phyloP scores from a whole-genome alignment of 2,329 filamentous ascomycete genomes.

The Sclerotiophoma versabilis region DNA sequence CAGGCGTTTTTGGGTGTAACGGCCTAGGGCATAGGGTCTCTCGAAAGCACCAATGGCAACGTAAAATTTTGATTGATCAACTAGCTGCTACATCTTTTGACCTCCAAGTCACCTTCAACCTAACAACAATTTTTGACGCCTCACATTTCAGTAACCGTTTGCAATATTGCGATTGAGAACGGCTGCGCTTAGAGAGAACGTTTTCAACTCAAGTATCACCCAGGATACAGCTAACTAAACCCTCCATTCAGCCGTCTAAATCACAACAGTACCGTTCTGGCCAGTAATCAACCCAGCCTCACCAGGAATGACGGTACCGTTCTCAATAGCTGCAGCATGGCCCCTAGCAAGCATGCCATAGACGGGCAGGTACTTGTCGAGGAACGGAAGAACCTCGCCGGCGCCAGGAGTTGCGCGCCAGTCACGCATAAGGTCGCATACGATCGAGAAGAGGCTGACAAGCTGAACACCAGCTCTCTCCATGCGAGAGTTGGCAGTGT shows the following conservation, averaged over 20 bases:
- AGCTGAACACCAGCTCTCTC: conserved; percentile 70
- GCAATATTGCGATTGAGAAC: no score
- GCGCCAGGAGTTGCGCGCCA: conserved; percentile 65
- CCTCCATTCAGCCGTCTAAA: neutral
- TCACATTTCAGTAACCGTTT: no score
- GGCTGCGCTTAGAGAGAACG: neutral
- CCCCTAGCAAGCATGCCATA: conserved; percentile 70
- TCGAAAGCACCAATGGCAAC: no score
- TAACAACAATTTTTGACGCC: no score
- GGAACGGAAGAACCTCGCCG: conserved; percentile 65
- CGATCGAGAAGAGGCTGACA: conserved; percentile 67
- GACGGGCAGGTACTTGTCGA: conserved; percentile 70
- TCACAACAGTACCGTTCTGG: conserved; percentile 25
- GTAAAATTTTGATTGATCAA: no score
- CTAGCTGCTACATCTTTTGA: no score
- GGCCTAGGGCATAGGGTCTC: no score
- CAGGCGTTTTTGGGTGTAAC: no score
- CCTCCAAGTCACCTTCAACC: no score
- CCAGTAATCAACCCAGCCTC: conserved; percentile 52
- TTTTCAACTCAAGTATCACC: neutral
- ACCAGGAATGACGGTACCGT: conserved; percentile 65
- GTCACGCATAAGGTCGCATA: conserved; percentile 74
- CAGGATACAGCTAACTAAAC: no score
- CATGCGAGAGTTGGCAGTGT: conserved; percentile 73
- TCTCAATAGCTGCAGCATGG: conserved; percentile 66